Evolutionary conservation across 768 basidiomycete species (phyloP), one percentile per base, ranked within the genome.

Genomic region (Sporobolomyces roseus): DNA sequence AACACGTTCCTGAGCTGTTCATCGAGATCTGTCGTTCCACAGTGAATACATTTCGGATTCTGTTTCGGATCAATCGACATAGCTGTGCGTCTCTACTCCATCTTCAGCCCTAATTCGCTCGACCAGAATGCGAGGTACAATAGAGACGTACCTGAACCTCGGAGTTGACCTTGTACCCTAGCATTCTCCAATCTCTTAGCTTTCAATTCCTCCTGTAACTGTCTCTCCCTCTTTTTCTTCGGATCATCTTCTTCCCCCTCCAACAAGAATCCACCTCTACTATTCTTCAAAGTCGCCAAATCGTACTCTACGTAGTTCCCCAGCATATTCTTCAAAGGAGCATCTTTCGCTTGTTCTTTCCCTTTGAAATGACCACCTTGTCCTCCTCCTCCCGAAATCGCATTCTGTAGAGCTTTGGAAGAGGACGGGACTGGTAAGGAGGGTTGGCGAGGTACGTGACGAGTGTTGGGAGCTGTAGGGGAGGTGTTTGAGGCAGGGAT

Each of bases 261-360:
- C 8, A 94, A 83, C 75, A 99, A 79, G 79, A 97, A 99, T 1
- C 96, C 96, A 58, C 94, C 96, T 77, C 93, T 89, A 12, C 92
- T 88, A 78, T 99, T 97, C 76, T 92, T 88, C 87, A 97, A 90
- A 82, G 96, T 97, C 17, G 89, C 89, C 19, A 97, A 79, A 78
- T 97, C 93, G 85, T 96, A 98, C 73, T 98, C 94, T 73, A 94
- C 94, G 80, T 97, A 97, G 54, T 85, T 90, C 32, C 91, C 94
- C 72, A 73, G 65, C 16, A 92, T 81, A 58, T 46, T 61, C 61
- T 66, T 68, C 13, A 72, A 56, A 17, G 73, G 73, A 33, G 68
- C 68, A 8, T 23, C 36, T 41, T 35, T 56, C 60, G 35, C 63
- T 33, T 45, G 61, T 36, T 23, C 45, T 46, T 63, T 70, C 53